phyloP scores from a whole-genome alignment of 495 filamentous ascomycete species.

The Penicillium diatomitis region DNA sequence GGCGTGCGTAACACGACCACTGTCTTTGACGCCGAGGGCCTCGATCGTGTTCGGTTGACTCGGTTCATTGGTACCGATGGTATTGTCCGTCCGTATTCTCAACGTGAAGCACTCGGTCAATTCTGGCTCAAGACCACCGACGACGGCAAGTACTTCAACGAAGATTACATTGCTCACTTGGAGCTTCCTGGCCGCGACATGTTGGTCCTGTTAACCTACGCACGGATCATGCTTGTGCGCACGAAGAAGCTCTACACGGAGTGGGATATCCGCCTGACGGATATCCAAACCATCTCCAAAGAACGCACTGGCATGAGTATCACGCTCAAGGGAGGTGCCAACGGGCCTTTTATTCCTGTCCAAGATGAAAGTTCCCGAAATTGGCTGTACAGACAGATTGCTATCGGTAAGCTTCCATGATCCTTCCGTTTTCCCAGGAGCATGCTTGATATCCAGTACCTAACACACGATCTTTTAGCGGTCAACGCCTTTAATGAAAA shows the following conservation, averaged over 20 bases:
- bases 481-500: constrained; percentile 65
- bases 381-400: constrained; percentile 74
- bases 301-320: constrained; percentile 90
- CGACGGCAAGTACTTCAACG: constrained; percentile 94
- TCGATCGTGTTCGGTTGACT: constrained; percentile 86
- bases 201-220: constrained; percentile 92
- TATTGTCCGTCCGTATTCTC: constrained; percentile 88
- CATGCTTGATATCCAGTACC: not conserved
- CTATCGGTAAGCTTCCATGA: constrained; percentile 33
- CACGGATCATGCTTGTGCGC: constrained; percentile 81
- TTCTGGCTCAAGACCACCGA: constrained; percentile 98
- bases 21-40: constrained; percentile 87
- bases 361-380: constrained; percentile 79
- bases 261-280: constrained; percentile 93
- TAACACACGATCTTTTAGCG: constrained; percentile 28
- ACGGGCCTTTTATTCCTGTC: constrained; percentile 91
- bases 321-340: constrained; percentile 77
- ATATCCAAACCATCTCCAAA: constrained; percentile 94
- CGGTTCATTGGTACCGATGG: constrained; percentile 88
- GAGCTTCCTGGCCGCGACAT: constrained; percentile 85
- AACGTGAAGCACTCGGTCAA: constrained; percentile 92
- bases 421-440: too few species aligned
- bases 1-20: constrained; percentile 98
- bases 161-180: constrained; percentile 92
- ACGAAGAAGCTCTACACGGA: constrained; percentile 75